phyloP scores from a whole-genome alignment of 805 yeast species.

The Komagataella phaffii region DNA sequence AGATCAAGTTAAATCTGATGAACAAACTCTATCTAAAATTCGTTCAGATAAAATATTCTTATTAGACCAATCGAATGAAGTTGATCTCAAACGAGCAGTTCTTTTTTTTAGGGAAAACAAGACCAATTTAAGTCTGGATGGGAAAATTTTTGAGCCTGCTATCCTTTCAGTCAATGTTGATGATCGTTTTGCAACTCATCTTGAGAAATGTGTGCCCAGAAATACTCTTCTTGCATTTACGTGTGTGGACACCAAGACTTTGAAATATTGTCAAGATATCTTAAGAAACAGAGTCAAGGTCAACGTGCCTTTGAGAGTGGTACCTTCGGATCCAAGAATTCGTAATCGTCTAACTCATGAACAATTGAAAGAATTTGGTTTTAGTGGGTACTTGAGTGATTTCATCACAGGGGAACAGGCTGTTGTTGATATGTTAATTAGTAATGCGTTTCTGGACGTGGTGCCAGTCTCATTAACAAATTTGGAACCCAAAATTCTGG shows the following conservation, averaged over 20 bases:
- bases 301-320: constrained; percentile 47
- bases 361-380: constrained; percentile 38
- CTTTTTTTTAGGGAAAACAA: constrained; percentile 24
- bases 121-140: constrained; percentile 17
- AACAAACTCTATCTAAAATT: not conserved
- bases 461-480: constrained; percentile 52
- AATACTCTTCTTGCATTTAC: constrained; percentile 52
- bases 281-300: constrained; percentile 24
- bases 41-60: not conserved
- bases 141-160: constrained; percentile 60
- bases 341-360: constrained; percentile 9
- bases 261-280: constrained; percentile 25
- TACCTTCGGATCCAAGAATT: constrained; percentile 6
- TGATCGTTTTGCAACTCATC: constrained; percentile 36
- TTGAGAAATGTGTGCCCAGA: constrained; percentile 43
- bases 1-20: constrained; percentile 6
- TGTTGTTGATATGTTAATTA: constrained; percentile 63
- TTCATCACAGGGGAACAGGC: constrained; percentile 58
- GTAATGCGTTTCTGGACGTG: constrained; percentile 29
- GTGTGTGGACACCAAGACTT: constrained; percentile 38
- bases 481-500: constrained; percentile 25
- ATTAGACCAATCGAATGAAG: not conserved
- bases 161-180: constrained; percentile 44
- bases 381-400: constrained; percentile 71
- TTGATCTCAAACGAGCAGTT: constrained; percentile 17